Percentiles rank a stretch among this genome's conserved stretches.
Evolutionary conservation across 306 rosid species (phyloP).

Genomic region (Hylodesmum podocarpum): DNA sequence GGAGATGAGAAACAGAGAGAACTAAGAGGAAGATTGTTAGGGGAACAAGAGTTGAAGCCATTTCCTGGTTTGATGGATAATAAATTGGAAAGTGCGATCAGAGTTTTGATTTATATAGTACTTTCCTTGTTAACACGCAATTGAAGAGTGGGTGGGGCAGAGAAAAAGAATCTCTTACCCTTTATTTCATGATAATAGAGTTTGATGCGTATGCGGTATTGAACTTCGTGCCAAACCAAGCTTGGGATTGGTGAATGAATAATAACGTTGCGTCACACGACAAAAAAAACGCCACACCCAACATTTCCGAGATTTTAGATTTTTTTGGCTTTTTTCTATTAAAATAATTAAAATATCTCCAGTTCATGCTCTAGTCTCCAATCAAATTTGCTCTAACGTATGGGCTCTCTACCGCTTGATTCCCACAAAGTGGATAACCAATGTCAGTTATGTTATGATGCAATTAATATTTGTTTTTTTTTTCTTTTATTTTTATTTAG

Average conservation of each 20-base stretch:
- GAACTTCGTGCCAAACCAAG: background rate
- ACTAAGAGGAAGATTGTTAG: slow-evolving; percentile 27
- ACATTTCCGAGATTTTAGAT: background rate
- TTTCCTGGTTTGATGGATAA: background rate
- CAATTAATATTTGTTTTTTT: too few species aligned
- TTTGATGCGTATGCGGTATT: background rate
- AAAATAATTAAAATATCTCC: background rate
- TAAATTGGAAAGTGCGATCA: background rate
- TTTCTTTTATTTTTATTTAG: too few species aligned
- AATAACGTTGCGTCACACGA: background rate
- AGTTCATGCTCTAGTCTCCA: background rate
- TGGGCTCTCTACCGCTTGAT: background rate
- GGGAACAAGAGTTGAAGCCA: slow-evolving; percentile 29
- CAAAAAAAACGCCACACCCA: background rate
- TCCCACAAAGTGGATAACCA: background rate
- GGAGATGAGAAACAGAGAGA: slow-evolving; percentile 29
- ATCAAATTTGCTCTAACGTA: too few species aligned
- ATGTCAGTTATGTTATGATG: too few species aligned
- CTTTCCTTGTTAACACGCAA: background rate
- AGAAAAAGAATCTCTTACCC: background rate
- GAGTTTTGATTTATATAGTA: background rate
- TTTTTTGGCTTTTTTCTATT: background rate
- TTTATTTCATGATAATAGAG: background rate
- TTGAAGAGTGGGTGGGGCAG: background rate
- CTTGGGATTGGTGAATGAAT: background rate